Percentiles rank a stretch among this genome's conserved stretches.
Conservation (phyloP, 2,329 filamentous ascomycete genomes). For the Pseudogymnoascus sp. region DNA sequence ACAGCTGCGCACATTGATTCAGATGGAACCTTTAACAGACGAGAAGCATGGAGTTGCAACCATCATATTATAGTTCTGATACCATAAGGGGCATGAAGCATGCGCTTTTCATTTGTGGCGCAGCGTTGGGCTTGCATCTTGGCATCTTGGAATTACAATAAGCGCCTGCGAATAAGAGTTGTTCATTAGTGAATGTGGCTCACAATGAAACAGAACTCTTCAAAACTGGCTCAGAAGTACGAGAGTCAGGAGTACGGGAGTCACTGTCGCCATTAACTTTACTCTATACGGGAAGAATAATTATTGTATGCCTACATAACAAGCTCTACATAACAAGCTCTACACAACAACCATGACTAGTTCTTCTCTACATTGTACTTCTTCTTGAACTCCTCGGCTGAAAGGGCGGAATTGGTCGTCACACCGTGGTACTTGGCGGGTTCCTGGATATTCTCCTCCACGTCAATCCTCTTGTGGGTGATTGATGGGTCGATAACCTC, state of each 20-base stretch:
- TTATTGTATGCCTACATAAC: background rate
- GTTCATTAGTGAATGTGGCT: background rate
- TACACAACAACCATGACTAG: background rate
- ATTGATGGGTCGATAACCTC: background rate
- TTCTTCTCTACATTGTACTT: background rate
- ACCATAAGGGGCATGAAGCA: background rate
- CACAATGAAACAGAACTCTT: background rate
- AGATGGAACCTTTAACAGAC: background rate
- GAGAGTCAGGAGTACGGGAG: background rate
- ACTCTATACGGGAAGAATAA: background rate
- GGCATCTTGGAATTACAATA: background rate
- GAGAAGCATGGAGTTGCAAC: background rate
- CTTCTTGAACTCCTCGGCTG: background rate
- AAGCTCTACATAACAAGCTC: background rate
- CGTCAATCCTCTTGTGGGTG: background rate
- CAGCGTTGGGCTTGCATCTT: background rate
- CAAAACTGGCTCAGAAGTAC: background rate
- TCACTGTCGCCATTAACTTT: background rate
- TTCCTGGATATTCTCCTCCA: background rate
- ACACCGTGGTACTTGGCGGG: background rate
- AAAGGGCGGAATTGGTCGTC: background rate
- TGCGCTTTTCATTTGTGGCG: background rate
- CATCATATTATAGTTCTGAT: background rate
- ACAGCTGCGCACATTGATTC: background rate
- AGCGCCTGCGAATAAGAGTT: background rate